phyloP scores from a whole-genome alignment of 2,329 filamentous ascomycete genomes.

The Neonectria punicea region DNA sequence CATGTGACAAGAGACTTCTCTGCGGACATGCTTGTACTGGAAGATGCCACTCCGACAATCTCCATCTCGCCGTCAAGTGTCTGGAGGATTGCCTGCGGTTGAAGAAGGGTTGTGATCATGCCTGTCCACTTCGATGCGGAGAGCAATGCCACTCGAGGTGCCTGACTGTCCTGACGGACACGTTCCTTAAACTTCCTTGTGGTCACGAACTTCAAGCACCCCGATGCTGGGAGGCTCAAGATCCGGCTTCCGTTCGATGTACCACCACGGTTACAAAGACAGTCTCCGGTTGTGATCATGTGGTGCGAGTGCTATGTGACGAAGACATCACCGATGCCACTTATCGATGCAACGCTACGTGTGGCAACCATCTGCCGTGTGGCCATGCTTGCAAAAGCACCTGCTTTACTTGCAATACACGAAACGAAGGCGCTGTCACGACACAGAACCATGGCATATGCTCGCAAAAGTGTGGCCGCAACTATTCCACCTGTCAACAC shows the following conservation, averaged over 20 bases:
- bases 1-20: conserved; percentile 59
- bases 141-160: conserved; percentile 55
- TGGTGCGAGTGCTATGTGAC: not conserved
- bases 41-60: conserved; percentile 58
- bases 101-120: conserved; percentile 56
- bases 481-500: not conserved
- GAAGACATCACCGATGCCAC: not conserved
- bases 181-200: not conserved
- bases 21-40: conserved; percentile 61
- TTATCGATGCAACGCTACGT: not conserved
- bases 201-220: not conserved
- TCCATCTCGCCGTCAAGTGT: conserved; percentile 60
- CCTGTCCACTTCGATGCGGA: conserved; percentile 56
- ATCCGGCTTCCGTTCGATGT: not conserved
- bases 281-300: not conserved
- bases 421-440: not conserved
- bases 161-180: conserved; percentile 41
- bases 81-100: conserved; percentile 55
- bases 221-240: not conserved
- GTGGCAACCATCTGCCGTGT: not conserved
- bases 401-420: not conserved
- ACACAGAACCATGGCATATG: not conserved
- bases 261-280: not conserved
- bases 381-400: not conserved
- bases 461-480: not conserved